Base-by-base conservation (phyloP, 768 basidiomycete species). In the Megacollybia marginata region DNA sequence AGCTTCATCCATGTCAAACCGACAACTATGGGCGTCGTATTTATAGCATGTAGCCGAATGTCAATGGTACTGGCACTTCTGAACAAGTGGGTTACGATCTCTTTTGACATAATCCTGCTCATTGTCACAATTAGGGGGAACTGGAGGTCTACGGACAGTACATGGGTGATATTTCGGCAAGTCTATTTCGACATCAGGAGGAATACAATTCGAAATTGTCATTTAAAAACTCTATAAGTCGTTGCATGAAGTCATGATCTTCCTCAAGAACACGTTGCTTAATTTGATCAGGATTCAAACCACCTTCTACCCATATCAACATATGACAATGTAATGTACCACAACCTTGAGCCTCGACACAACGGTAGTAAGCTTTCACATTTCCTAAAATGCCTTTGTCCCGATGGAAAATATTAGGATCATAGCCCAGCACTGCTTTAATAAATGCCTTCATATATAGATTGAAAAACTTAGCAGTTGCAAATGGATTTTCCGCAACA, bases 1-100 rank as follows among this genome's bases (percentile, higher is more conserved):
- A 12, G 28, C 11, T 12, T 52, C 49, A 28, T 59, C 52, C 1
- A 64, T n/a, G 35, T 60, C 55, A 34, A 65, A 61, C 0, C 56
- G 47, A 49, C 63, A 62, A 33, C 48, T 38, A n/a, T 47, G 33
- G 0, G 54, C 47, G n/a, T 61, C 49, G 33, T 67, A 61, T 48
- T 67, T 68, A 46, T 52, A 67, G 42, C 66, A 67, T 0, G 63
- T 65, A 0, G 49, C 31, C 1, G 50, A 47, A 44, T 68, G 66
- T 5, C 8, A 18, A 38, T 66, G 65, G 15, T 15, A 10, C 33
- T 66, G 63, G 23, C 54, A 58, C 2, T 47, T 9, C 47, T 40
- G 0, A 53, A 60, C 31, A 51, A 5, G 20, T 52, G 43, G 15
- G 6, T 10, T 11, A 11, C 43, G 11, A 10, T 13, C 19, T 9